phyloP scores from a whole-genome alignment of 108 stramenopile species.

The Stephanodiscus triporus region DNA sequence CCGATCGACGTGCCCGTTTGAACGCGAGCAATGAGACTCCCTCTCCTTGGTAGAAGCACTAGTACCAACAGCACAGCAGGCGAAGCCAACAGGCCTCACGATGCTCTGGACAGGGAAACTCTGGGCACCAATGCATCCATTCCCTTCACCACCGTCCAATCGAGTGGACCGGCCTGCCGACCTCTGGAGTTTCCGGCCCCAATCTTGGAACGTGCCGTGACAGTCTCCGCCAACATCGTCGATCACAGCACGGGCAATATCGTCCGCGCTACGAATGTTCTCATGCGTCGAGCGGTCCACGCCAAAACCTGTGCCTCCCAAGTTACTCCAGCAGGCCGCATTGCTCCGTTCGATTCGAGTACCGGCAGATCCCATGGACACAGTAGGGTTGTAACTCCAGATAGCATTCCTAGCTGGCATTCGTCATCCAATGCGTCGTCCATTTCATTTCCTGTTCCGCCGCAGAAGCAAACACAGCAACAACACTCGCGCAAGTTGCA shows the following conservation, averaged over 20 bases:
- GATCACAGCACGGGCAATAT: slow-evolving; percentile 35
- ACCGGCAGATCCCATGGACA: slow-evolving; percentile 7
- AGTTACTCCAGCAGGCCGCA: neutral
- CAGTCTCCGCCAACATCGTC: slow-evolving; percentile 25
- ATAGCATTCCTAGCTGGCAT: slow-evolving; percentile 21
- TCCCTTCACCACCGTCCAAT: slow-evolving; percentile 52
- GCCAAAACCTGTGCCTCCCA: slow-evolving; percentile 19
- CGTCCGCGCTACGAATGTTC: slow-evolving; percentile 35
- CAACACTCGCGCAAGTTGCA: neutral
- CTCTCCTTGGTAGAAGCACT: too few species aligned
- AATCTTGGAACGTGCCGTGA: slow-evolving; percentile 30
- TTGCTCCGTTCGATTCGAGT: neutral
- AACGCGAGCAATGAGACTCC: too few species aligned
- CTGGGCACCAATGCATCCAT: slow-evolving; percentile 41
- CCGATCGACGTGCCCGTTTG: too few species aligned
- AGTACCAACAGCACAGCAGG: too few species aligned
- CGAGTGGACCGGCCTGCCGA: slow-evolving; percentile 45
- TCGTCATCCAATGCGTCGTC: neutral
- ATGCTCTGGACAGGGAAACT: neutral
- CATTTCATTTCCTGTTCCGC: neutral
- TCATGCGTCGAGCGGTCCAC: slow-evolving; percentile 32
- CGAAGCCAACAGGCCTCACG: neutral
- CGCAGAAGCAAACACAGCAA: neutral
- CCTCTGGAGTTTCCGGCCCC: slow-evolving; percentile 51
- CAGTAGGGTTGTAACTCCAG: neutral